These are phyloP conservation scores for Pseudogymnoascus sp. DNA, from an alignment of 2,329 filamentous ascomycete genomes.

Conservation along the genomic window DNA sequence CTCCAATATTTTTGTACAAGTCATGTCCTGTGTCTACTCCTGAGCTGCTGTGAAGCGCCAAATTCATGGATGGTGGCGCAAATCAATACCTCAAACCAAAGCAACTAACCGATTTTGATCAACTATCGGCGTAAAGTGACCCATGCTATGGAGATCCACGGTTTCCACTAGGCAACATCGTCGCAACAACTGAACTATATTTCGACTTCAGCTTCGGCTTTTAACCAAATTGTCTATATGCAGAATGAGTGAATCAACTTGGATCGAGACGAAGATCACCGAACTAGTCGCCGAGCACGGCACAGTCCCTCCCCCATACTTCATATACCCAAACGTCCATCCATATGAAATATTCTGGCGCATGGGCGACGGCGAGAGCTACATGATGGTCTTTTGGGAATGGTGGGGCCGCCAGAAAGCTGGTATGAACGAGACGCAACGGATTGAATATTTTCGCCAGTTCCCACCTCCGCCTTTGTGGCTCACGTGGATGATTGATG, in stretches of 20 bases:
- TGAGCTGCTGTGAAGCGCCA: neutral
- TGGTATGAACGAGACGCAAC: neutral
- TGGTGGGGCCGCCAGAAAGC: neutral
- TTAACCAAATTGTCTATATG: neutral
- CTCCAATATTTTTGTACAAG: neutral
- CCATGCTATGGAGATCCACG: neutral
- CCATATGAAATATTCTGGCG: neutral
- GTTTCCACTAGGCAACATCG: neutral
- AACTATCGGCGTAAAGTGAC: neutral
- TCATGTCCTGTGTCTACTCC: neutral
- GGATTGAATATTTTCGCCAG: neutral
- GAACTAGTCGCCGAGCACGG: neutral
- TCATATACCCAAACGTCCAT: neutral
- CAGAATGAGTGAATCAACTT: neutral
- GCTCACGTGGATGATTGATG: neutral
- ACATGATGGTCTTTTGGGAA: neutral
- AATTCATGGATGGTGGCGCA: neutral
- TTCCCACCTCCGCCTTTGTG: neutral
- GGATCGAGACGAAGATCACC: neutral
- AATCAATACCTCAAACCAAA: neutral
- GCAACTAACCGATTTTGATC: neutral
- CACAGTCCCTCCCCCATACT: neutral
- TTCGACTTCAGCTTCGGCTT: neutral
- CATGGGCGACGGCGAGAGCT: neutral
- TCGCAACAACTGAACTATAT: neutral